Evolutionary conservation across 139 green algal genomes (phyloP).

Genomic region (Auxenochlorella pyrenoidosa): DNA sequence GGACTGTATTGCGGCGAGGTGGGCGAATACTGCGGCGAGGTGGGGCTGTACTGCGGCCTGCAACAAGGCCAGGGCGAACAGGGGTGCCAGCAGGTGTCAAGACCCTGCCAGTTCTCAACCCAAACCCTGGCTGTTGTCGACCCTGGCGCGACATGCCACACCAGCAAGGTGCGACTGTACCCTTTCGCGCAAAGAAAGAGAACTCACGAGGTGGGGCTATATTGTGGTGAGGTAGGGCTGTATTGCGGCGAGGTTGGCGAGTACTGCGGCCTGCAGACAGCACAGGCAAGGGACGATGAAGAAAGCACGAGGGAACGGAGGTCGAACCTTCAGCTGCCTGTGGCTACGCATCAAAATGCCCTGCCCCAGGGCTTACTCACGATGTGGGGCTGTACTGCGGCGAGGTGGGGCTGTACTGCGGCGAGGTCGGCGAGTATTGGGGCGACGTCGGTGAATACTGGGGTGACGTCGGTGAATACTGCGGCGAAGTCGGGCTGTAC

Average conservation of each 20-base stretch:
- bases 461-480: slow-evolving; percentile 21
- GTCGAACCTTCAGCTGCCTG: too few species aligned
- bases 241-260: slow-evolving; percentile 58
- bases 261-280: slow-evolving; percentile 42
- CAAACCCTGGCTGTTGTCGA: too few species aligned
- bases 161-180: slow-evolving; percentile 74
- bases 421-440: not conserved
- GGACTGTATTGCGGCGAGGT: slow-evolving; percentile 32
- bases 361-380: too few species aligned
- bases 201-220: slow-evolving; percentile 57
- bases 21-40: slow-evolving; percentile 66
- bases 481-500: slow-evolving; percentile 39
- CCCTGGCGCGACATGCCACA: not conserved
- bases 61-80: not conserved
- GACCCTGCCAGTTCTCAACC: too few species aligned
- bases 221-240: slow-evolving; percentile 59
- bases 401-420: slow-evolving; percentile 45
- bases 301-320: too few species aligned
- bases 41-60: slow-evolving; percentile 43
- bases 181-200: too few species aligned
- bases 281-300: not conserved
- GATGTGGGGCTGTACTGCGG: slow-evolving; percentile 62
- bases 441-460: slow-evolving; percentile 68
- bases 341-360: too few species aligned
- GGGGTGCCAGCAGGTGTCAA: too few species aligned